Conservation (phyloP, 2,329 filamentous ascomycete genomes). For the Raffaelea ambrosiae region DNA sequence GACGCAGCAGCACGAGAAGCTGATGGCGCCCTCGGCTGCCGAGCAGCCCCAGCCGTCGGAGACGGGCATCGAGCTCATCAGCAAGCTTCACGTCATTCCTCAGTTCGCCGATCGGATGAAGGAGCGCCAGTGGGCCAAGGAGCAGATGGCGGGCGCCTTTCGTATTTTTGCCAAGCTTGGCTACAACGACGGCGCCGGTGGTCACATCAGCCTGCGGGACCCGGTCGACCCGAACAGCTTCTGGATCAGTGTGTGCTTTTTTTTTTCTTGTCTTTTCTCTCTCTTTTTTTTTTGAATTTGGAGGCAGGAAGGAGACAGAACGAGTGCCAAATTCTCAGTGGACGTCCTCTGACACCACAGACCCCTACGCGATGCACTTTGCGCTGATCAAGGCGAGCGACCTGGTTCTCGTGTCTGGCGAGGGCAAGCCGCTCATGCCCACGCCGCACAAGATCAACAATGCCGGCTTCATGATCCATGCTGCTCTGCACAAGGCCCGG, state of each 20-base stretch:
- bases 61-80: no score
- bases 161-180: constrained; percentile 12
- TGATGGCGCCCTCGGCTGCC: no score
- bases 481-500: constrained; percentile 55
- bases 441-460: constrained; percentile 45
- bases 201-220: constrained; percentile 10
- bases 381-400: constrained; percentile 46
- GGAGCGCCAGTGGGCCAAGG: not conserved
- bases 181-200: constrained; percentile 7
- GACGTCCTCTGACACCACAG: constrained; percentile 55
- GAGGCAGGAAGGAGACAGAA: no score
- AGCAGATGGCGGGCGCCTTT: constrained; percentile 12
- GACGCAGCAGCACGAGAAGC: no score
- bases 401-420: constrained; percentile 50
- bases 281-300: no score
- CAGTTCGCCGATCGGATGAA: not conserved
- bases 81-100: not conserved
- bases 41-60: no score
- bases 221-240: constrained; percentile 22
- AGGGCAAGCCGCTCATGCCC: constrained; percentile 16
- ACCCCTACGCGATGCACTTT: constrained; percentile 47
- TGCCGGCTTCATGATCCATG: constrained; percentile 62
- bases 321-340: no score
- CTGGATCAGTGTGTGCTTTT: constrained; percentile 39
- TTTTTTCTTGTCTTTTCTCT: no score